Evolutionary conservation across 148 eudicot species (phyloP).

Genomic region (Spergularia bocconei): DNA sequence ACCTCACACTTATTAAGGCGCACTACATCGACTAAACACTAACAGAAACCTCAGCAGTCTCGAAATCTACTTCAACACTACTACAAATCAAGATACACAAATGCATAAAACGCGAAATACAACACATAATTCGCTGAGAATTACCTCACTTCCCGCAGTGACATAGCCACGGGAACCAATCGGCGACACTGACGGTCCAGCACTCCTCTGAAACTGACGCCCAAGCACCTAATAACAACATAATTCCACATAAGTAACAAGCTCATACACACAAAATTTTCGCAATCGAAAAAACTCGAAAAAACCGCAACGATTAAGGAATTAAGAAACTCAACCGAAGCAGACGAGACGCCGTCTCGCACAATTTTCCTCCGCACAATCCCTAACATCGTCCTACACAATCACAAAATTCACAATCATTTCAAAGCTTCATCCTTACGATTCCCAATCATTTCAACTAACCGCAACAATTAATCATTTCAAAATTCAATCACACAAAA

Average conservation of each 20-base stretch:
- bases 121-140: background rate
- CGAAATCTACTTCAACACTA: background rate
- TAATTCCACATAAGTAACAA: background rate
- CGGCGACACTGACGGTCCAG: conserved; percentile 2
- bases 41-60: background rate
- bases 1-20: too few relatives aligned
- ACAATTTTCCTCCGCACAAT: conserved; percentile 33
- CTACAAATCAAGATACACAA: background rate
- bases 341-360: conserved; percentile 26
- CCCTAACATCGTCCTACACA: conserved; percentile 27
- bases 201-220: conserved; percentile 13
- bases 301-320: background rate
- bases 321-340: conserved; percentile 8
- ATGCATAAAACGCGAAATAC: background rate
- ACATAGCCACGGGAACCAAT: conserved; percentile 12
- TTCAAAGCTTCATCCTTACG: background rate
- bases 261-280: background rate
- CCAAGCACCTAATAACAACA: conserved; percentile 19
- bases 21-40: too few relatives aligned
- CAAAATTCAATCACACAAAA: background rate
- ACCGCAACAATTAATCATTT: too few relatives aligned
- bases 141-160: conserved; percentile 10
- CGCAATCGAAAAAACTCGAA: background rate
- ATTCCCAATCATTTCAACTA: too few relatives aligned
- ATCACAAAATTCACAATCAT: background rate